Evolutionary conservation across 176 grass and related monocot species (phyloP), one percentile per base, ranked within the genome.

Genomic region (Triticum turgidum): DNA sequence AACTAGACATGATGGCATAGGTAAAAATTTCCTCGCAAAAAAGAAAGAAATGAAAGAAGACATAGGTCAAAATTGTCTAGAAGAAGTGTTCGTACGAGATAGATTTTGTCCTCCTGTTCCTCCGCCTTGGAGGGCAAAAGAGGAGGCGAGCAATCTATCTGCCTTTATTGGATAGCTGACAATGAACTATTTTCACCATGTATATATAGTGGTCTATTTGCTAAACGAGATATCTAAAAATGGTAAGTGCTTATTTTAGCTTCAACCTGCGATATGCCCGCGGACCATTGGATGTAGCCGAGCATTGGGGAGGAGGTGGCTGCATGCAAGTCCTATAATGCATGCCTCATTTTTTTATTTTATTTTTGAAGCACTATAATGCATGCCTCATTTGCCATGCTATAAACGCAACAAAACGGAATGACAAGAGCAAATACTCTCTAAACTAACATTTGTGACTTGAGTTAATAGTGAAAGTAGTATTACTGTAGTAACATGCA

Each of bases 101-200:
- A 85, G 64, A 72, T 82, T 88, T 80, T 49, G 32, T 30, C 65
- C 72, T 65, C 54, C 65, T 24, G 65, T 25, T 84, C 63, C 64
- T 81, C 68, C 82, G 69, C 69, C 30, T 70, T 44, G 61, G 69
- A 91, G 39, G 56, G 24, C 52, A 52, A 80, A 87, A 80, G 81
- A 76, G 85, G 85, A 91, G 85, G 67, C 68, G 45, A 75, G 12
- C 11, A 87, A 75, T 76, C 73, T 76, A 80, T 68, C 68, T 10
- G 21, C 67, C 81, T 73, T 84, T 87, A 84, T 90, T 79, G n/a
- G 76, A 61, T 62, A n/a, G 65, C 49, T 34, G 51, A 17, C 25
- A 69, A 62, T 18, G 18, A 64, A 22, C 62, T 34, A 56, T 80
- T 74, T 33, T 27, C 66, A 18, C 1, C 14, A 30, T 63, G 35